phyloP scores from a whole-genome alignment of 257 asterid species.

The Salvia splendens region DNA sequence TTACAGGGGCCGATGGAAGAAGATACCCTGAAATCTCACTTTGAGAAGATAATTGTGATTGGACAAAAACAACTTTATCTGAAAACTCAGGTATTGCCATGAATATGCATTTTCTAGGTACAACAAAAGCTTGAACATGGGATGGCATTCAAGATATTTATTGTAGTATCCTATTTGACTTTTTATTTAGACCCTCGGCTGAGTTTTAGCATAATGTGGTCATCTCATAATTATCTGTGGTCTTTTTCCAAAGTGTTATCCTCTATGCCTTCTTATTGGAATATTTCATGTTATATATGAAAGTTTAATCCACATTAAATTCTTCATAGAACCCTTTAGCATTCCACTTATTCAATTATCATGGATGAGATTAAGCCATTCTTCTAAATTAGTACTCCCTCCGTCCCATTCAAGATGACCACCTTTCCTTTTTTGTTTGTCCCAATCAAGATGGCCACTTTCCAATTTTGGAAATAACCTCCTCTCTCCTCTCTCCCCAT shows the following conservation, averaged over 20 bases:
- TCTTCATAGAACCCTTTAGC: constrained; percentile 4
- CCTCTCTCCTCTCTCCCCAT: too few relatives aligned
- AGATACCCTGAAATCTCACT: constrained; percentile 86
- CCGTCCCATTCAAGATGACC: too few relatives aligned
- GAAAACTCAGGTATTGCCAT: constrained; percentile 64
- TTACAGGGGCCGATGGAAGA: constrained; percentile 98
- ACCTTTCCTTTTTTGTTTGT: too few relatives aligned
- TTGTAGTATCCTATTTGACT: background rate
- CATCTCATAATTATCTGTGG: constrained; percentile 5
- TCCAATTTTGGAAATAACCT: too few relatives aligned
- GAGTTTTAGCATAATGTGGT: constrained; percentile 11
- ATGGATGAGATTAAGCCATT: background rate
- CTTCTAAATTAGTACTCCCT: constrained; percentile 7
- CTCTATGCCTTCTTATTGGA: background rate
- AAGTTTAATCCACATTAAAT: background rate
- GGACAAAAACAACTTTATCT: constrained; percentile 59
- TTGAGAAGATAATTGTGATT: constrained; percentile 78
- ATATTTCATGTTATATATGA: constrained; percentile 5
- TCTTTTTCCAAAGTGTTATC: constrained; percentile 1
- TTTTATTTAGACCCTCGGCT: background rate
- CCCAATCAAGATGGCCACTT: too few relatives aligned
- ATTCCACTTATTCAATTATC: background rate
- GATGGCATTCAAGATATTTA: constrained; percentile 1
- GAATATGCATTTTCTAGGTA: constrained; percentile 19
- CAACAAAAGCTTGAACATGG: background rate